Percentiles rank a stretch among this genome's conserved stretches.
These are phyloP conservation scores for Psilocybe sp. DNA, from an alignment of 768 basidiomycete species.

Conservation along the genomic window DNA sequence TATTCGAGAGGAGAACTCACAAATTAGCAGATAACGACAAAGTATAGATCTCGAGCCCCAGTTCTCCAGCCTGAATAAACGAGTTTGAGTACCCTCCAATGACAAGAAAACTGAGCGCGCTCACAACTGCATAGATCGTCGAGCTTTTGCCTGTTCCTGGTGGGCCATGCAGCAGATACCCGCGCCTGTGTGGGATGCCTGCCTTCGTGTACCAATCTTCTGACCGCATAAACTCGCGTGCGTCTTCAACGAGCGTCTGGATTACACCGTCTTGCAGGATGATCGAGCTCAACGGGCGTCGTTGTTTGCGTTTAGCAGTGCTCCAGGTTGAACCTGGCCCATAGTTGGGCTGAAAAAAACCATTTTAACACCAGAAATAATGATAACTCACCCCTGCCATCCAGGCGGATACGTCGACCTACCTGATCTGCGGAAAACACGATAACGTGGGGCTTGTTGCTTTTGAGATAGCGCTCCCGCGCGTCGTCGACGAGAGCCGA, in stretches of 20 bases:
- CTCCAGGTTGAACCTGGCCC: constrained; percentile 37
- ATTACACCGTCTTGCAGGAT: constrained; percentile 47
- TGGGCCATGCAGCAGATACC: constrained; percentile 55
- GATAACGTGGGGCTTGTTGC: constrained; percentile 38
- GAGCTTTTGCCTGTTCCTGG: constrained; percentile 64
- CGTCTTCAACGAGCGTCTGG: constrained; percentile 46
- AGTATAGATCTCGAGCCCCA: constrained; percentile 82
- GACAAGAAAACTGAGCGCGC: constrained; percentile 51
- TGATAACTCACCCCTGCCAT: background rate
- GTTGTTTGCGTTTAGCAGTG: constrained; percentile 43
- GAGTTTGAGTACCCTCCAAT: background rate
- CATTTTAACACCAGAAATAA: background rate
- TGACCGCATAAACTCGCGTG: constrained; percentile 47
- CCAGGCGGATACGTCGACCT: background rate
- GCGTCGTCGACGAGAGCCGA: constrained; percentile 42
- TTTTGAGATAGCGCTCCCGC: constrained; percentile 35
- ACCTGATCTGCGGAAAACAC: constrained; percentile 35
- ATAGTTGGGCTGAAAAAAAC: constrained; percentile 24
- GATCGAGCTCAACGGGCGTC: constrained; percentile 52
- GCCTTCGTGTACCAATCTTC: constrained; percentile 58
- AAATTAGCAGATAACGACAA: constrained; percentile 47
- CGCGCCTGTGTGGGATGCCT: constrained; percentile 57
- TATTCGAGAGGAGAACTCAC: constrained; percentile 26
- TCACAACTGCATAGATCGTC: constrained; percentile 53
- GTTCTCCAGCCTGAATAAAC: constrained; percentile 40